Evolutionary conservation across 1,284 basidiomycete species (phyloP).

Genomic region (Naganishia albida): DNA sequence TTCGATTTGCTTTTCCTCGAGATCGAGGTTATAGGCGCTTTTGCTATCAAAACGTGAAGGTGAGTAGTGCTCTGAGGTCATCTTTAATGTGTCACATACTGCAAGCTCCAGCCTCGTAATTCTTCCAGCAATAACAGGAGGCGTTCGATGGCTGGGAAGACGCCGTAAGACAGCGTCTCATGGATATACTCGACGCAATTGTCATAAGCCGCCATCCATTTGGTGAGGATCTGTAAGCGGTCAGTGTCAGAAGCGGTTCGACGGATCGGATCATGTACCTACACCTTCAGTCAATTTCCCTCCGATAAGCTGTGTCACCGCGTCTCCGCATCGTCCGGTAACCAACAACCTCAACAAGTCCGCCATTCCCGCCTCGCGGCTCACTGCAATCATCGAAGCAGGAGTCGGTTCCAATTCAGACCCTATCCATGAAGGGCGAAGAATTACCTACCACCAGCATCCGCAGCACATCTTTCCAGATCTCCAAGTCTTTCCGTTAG

Average conservation of each 20-base stretch:
- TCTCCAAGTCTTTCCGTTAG: slow-evolving; percentile 18
- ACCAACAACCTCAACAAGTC: slow-evolving; percentile 49
- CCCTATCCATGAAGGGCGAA: not conserved
- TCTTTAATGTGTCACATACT: slow-evolving; percentile 34
- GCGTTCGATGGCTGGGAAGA: slow-evolving; percentile 46
- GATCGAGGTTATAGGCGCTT: slow-evolving; percentile 6
- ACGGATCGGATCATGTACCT: slow-evolving; percentile 5
- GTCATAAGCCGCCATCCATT: slow-evolving; percentile 48
- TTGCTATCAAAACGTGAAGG: not conserved
- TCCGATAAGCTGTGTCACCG: slow-evolving; percentile 50
- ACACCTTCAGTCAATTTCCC: slow-evolving; percentile 48
- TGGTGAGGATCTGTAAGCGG: slow-evolving; percentile 29
- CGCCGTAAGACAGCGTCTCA: slow-evolving; percentile 44
- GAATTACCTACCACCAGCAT: slow-evolving; percentile 10
- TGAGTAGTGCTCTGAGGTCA: not conserved
- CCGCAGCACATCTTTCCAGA: slow-evolving; percentile 20
- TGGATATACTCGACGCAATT: slow-evolving; percentile 42
- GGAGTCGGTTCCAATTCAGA: not conserved
- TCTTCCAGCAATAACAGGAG: slow-evolving; percentile 48
- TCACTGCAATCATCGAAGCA: slow-evolving; percentile 7
- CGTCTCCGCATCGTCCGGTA: slow-evolving; percentile 44
- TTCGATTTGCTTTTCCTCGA: not conserved
- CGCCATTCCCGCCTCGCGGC: slow-evolving; percentile 37
- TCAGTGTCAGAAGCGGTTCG: not conserved
- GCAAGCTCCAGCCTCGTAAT: slow-evolving; percentile 41